Percentiles rank a stretch among this genome's conserved stretches.
Evolutionary conservation across 441 rosid species (phyloP).

Genomic region (Mallotus japonicus): DNA sequence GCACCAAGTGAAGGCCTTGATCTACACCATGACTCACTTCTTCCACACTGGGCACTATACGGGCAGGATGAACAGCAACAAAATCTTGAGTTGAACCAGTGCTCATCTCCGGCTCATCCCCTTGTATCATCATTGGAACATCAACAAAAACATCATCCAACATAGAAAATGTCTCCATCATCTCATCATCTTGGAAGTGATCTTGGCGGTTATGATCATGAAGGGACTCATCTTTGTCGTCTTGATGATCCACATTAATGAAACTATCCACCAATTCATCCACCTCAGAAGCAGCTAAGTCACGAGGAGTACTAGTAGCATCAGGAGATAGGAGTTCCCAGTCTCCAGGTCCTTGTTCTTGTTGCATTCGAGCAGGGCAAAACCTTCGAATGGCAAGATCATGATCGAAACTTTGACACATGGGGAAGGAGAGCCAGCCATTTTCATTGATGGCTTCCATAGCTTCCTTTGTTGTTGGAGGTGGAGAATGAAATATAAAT

Average conservation of each 20-base stretch:
- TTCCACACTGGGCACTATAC: conserved; percentile 27
- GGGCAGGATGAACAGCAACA: conserved; percentile 4
- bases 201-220: conserved; percentile 10
- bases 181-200: conserved; percentile 17
- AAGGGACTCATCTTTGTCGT: background rate
- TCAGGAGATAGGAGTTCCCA: conserved; percentile 35
- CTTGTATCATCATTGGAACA: conserved; percentile 25
- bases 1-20: conserved; percentile 69
- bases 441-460: conserved; percentile 43
- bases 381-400: conserved; percentile 64
- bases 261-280: conserved; percentile 65
- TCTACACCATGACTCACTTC: conserved; percentile 46
- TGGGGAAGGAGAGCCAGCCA: conserved; percentile 37
- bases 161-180: conserved; percentile 19
- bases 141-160: conserved; percentile 24
- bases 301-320: conserved; percentile 17
- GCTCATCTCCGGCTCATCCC: conserved; percentile 26
- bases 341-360: conserved; percentile 39
- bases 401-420: conserved; percentile 38
- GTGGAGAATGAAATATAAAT: background rate
- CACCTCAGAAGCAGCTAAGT: conserved; percentile 42
- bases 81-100: conserved; percentile 21
- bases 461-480: conserved; percentile 14
- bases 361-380: conserved; percentile 60
- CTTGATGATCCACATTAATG: conserved; percentile 45